Conservation (phyloP, 1,284 basidiomycete genomes). For the Paramarasmius palmivorus region DNA sequence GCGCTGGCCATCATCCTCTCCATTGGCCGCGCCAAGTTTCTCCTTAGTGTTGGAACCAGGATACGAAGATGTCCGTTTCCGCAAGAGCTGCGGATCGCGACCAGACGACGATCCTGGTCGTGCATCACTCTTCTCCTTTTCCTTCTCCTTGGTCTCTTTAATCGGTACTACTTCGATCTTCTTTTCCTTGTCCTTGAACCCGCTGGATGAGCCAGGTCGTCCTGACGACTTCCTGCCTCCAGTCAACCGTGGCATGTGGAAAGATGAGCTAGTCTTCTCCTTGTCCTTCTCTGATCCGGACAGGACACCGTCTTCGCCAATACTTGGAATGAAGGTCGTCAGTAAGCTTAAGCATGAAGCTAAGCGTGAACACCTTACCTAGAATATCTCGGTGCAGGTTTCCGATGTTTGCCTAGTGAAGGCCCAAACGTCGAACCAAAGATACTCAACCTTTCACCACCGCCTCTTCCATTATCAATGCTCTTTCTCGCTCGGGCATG, state of each 20-base stretch:
- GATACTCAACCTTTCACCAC: slow-evolving; percentile 69
- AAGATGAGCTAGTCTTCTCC: slow-evolving; percentile 26
- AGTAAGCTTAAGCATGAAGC: slow-evolving; percentile 5
- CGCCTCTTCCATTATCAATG: slow-evolving; percentile 48
- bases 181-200: slow-evolving; percentile 22
- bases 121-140: slow-evolving; percentile 16
- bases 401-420: slow-evolving; percentile 66
- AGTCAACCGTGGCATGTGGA: slow-evolving; percentile 53
- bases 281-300: slow-evolving; percentile 27
- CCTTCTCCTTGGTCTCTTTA: no score
- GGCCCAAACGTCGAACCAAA: slow-evolving; percentile 66
- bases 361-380: slow-evolving; percentile 37
- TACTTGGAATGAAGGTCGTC: background rate
- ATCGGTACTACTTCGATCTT: slow-evolving; percentile 7
- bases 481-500: slow-evolving; percentile 50
- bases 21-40: slow-evolving; percentile 14
- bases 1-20: background rate
- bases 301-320: slow-evolving; percentile 2
- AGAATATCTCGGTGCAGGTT: slow-evolving; percentile 76
- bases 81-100: slow-evolving; percentile 31
- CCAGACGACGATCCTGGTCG: background rate
- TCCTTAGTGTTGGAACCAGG: slow-evolving; percentile 9
- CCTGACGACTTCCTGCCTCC: slow-evolving; percentile 36
- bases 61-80: slow-evolving; percentile 52
- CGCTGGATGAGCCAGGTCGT: slow-evolving; percentile 13